phyloP scores from a whole-genome alignment of 805 yeast species.

The Komagataella pastoris region DNA sequence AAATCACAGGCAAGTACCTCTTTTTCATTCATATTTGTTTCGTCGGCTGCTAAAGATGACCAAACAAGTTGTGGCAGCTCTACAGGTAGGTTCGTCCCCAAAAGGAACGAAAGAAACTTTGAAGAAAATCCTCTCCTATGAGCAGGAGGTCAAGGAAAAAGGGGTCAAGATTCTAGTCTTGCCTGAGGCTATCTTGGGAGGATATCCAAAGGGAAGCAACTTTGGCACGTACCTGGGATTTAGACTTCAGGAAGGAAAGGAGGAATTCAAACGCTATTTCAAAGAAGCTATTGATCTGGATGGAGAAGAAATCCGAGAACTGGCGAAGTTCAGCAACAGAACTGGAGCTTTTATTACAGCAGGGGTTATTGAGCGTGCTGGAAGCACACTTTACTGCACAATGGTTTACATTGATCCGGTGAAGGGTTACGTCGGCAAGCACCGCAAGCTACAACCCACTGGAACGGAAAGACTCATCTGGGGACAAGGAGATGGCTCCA shows the following conservation, averaged over 20 bases:
- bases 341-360: constrained; percentile 22
- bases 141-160: constrained; percentile 17
- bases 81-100: constrained; percentile 27
- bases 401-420: constrained; percentile 24
- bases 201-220: constrained; percentile 29
- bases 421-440: constrained; percentile 24
- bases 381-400: constrained; percentile 26
- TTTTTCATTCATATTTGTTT: too few relatives aligned
- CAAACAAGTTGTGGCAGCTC: constrained; percentile 23
- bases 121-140: constrained; percentile 23
- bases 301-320: constrained; percentile 18
- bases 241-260: constrained; percentile 25
- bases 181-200: constrained; percentile 33
- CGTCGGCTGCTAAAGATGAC: constrained; percentile 7
- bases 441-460: constrained; percentile 30
- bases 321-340: constrained; percentile 19
- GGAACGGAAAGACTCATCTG: constrained; percentile 29
- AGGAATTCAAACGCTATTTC: constrained; percentile 22
- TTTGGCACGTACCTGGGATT: constrained; percentile 30
- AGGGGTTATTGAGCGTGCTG: constrained; percentile 27
- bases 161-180: constrained; percentile 25
- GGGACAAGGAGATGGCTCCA: constrained; percentile 35
- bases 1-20: too few relatives aligned
- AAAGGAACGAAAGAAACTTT: constrained; percentile 23
- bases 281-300: constrained; percentile 22